Conservation (phyloP, 305 asterid genomes). For the Caryopteris hybrid region DNA sequence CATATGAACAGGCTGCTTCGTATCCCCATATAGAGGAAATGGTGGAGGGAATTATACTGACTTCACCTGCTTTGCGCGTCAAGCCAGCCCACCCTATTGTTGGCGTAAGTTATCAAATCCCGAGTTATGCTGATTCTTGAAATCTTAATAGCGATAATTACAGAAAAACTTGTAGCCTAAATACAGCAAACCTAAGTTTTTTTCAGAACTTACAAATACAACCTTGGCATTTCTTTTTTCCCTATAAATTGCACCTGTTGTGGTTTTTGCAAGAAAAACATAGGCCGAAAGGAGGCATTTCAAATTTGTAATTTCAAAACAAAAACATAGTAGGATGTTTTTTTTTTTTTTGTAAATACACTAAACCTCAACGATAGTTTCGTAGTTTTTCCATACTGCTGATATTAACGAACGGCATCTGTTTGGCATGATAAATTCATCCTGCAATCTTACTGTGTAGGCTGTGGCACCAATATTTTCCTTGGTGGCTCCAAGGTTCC, state of each 20-base stretch:
- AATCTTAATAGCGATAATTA: neutral
- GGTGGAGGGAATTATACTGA: constrained; percentile 88
- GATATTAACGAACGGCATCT: neutral
- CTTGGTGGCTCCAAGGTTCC: constrained; percentile 87
- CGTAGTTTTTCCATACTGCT: neutral
- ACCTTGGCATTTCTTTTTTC: neutral
- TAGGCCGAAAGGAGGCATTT: neutral
- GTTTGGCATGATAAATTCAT: neutral
- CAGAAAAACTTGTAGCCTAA: neutral
- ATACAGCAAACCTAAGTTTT: neutral
- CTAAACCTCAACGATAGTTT: too few relatives aligned
- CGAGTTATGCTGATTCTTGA: neutral
- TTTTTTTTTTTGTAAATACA: too few relatives aligned
- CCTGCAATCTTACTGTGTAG: constrained; percentile 28
- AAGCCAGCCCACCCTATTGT: constrained; percentile 96
- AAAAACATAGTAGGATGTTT: too few relatives aligned
- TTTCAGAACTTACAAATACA: neutral
- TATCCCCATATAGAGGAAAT: constrained; percentile 67
- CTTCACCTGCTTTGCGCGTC: constrained; percentile 98
- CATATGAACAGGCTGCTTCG: constrained; percentile 65
- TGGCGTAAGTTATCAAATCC: constrained; percentile 50
- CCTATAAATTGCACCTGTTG: neutral
- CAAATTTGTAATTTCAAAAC: too few relatives aligned
- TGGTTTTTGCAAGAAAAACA: neutral
- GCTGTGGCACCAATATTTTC: constrained; percentile 94